Evolutionary conservation across 2,329 filamentous ascomycete species (phyloP), one percentile per base, ranked within the genome.

Genomic region (Sporothrix pseudoabietina): DNA sequence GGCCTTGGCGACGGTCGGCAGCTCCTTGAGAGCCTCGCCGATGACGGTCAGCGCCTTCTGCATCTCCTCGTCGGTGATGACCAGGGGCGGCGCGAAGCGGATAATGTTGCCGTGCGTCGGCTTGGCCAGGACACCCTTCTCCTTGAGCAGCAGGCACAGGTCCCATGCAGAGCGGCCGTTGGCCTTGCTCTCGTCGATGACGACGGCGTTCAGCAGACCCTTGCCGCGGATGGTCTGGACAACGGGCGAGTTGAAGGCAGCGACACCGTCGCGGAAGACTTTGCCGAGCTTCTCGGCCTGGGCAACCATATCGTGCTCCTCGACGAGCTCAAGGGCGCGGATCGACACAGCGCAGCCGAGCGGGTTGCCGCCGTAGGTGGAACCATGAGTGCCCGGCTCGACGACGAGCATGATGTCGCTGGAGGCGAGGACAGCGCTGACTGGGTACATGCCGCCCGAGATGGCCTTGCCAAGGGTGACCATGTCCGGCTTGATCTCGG

Each of bases 41-140:
- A 99, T 97, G 79, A 96, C 95, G 71, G 82, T 82, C 72, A 98
- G 81, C 0, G 95, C 92, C 79, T 90, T 88, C 77, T 90, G 87
- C 77, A 99, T 91, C 83, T 99, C 90, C 74, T 91, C 88, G 79
- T 98, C 94, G 35, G 91, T 94, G 79, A 99, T 98, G 77, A 99
- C 94, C 72, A 99, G 86, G 26, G 96, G 96, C 65, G 96, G 96
- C n/a, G 96, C 96, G 75, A 99, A 91, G 73, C 96, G 92, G 81
- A 99, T 99, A 82, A 99, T 98, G 83, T 98, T 98, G 80, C 97
- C 91, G 83, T 99, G 96, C 7, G 96, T 99, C 41, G 96, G 96
- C 88, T 99, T 99, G 79, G 96, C 96, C 87, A 99, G 82, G 73
- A 99, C 85, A 74, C 96, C 96, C 87, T 98, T 98, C 82, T 91